Evolutionary conservation across 805 yeast species (phyloP), one percentile per base, ranked within the genome.

Genomic region (Teunomyces gatunensis): DNA sequence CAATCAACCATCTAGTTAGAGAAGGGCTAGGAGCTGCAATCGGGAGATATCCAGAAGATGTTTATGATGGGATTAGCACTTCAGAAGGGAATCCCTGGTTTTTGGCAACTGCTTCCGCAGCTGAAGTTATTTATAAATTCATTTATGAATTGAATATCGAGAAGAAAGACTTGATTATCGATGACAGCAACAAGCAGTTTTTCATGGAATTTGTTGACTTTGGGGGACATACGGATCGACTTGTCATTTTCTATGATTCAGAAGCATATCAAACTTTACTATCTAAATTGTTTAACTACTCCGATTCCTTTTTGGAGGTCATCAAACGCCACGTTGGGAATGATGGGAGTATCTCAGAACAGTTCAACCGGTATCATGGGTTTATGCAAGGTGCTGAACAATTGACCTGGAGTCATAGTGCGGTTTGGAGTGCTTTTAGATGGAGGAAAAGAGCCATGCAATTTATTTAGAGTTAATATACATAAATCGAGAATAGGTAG

Each of bases 41-140:
- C 45, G 98, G 98, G 2, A 76, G 98, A 60, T 91, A 91, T 60
- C 96, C 97, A 0, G 98, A 91, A 60, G 98, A 91, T 66, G 63
- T 85, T 7, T 91, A 91, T 64, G 85, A 91, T 63, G 96, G 96
- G 0, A 68, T 73, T 50, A 83, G 81, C 0, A 71, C 78, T 0
- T 74, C 84, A 28, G 89, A 84, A 56, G 97, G 97, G 2, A 90
- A 91, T 59, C 97, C 98, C 5, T 91, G 97, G 98, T 89, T 90
- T 60, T 78, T 91, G 48, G 71, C 87, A 3, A 87, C 92, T 0
- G 79, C 86, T 0, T 73, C 86, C 3, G 89, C 88, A 2, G 71
- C 88, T 4, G 88, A 85, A 60, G 54, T 84, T 13, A 60, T 85
- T 37, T 85, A 77, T 64, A 80, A 78, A 57, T 60, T 79, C 49